Evolutionary conservation across 2,329 filamentous ascomycete genomes (phyloP).

Genomic region (Aspergillus neotritici): DNA sequence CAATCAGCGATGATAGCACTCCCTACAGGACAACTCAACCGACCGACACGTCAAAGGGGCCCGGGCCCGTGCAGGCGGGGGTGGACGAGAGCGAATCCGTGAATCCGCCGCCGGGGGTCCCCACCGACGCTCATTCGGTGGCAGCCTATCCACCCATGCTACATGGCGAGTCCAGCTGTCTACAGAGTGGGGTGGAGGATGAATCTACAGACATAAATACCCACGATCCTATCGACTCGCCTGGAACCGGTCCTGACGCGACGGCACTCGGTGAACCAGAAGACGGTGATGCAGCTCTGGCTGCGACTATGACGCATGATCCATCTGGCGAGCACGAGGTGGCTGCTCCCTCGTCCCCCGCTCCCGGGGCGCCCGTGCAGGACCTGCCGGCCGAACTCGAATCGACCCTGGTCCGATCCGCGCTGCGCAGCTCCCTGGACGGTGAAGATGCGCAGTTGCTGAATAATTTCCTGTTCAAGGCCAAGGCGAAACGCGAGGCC

Average conservation of each 20-base stretch:
- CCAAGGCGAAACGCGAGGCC: conserved; percentile 37
- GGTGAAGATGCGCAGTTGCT: conserved; percentile 37
- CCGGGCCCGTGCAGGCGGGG: conserved; percentile 7
- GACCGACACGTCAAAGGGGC: conserved; percentile 15
- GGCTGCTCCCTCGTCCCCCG: conserved; percentile 1
- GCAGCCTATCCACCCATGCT: conserved; percentile 17
- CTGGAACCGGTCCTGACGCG: not conserved
- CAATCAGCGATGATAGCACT: conserved; percentile 5
- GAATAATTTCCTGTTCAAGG: conserved; percentile 37
- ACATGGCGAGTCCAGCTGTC: conserved; percentile 14
- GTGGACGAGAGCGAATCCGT: conserved; percentile 13
- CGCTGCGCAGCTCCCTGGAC: conserved; percentile 33
- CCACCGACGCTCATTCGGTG: conserved; percentile 7
- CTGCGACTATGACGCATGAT: conserved; percentile 11
- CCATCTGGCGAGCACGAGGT: conserved; percentile 4
- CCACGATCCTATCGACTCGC: conserved; percentile 2
- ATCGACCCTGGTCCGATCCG: conserved; percentile 31
- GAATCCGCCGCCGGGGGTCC: conserved; percentile 8
- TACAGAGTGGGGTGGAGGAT: conserved; percentile 3
- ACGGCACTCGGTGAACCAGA: conserved; percentile 3
- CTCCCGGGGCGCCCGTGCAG: conserved; percentile 16
- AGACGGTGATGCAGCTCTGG: conserved; percentile 3
- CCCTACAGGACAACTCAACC: conserved; percentile 7
- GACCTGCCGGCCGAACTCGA: conserved; percentile 28
- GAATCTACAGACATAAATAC: conserved; percentile 13